Base-by-base conservation (phyloP, 768 basidiomycete genomes). In the Pleurotus djamor region DNA sequence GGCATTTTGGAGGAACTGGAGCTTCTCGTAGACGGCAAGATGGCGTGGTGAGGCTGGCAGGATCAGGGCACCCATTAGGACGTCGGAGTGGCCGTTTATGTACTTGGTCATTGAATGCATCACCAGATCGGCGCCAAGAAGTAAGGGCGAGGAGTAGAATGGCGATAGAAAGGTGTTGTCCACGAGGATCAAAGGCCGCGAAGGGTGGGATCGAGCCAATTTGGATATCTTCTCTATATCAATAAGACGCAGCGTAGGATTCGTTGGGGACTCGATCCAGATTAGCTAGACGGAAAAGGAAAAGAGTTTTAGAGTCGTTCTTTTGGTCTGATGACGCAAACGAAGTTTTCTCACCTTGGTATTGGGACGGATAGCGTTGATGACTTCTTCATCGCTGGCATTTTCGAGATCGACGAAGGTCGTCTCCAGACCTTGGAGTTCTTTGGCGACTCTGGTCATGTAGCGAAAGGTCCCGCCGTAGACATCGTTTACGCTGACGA, bases 121-220 rank as follows among this genome's bases (percentile, higher is more conserved):
- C 64, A 94, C 91, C 64, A 97, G 76, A 69, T 96, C 94, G 12
- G 94, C 96, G 12, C 89, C 85, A 32, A 84, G 87, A 58, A 89
- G 81, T 36, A 98, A 85, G 0, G 96, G 96, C 0, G 92, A 93
- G 41, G 86, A 83, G 77, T 89, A 98, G 76, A 87, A 98, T 0
- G 96, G 93, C 0, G 94, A 96, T 43, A 94, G 80, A 83, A 96
- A 97, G 21, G 95, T 97, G 76, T 92, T 94, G 79, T 98, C 96
- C 48, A 98, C 90, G 49, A 96, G 83, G 12, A 99, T 84, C 33
- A 94, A 76, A 0, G 96, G 95, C 0, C 73, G 69, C 0, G 84
- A 79, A 0, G 85, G 81, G 54, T 89, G 86, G 0, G 83, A 76
- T 57, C 79, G 83, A 2, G 87, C 87, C 52, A 96, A 74, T 9